Evolutionary conservation across 2,329 filamentous ascomycete species (phyloP), one percentile per base, ranked within the genome.

Genomic region (Botrytis galanthina): DNA sequence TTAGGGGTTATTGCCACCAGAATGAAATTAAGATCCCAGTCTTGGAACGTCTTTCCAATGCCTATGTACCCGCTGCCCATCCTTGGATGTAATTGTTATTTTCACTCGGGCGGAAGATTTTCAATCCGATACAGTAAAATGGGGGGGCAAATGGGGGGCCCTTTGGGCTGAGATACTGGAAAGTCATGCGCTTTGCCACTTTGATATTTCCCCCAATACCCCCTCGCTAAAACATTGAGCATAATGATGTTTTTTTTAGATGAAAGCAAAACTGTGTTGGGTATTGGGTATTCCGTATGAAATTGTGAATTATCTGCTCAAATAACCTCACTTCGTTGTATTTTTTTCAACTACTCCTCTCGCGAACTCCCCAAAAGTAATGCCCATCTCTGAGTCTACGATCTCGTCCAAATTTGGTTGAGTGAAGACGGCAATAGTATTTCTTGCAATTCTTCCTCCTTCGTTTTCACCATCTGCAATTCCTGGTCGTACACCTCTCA

Each of bases 351-450:
- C 80, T 32, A 82, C 77, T 2, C 80, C 80, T 64, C 80, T 78
- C 42, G 92, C 92, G 85, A 95, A 94, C 79, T 92, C 88, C 35
- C 92, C 93, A 86, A 95, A 95, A 57, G 88, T 92, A 73, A 90
- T 85, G 54, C 88, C 87, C 78, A 89, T 86, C 80, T 88, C 85
- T 73, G 89, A 86, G 80, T 95, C 93, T 22, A 95, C 91, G 83
- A 90, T 87, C 78, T 95, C 93, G 78, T 89, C 92, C 74, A 98
- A 83, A 84, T 98, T 97, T 37, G 96, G 96, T 87, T 99, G 96
- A 74, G 95, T 99, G 80, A 98, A 99, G 16, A 98, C 94, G 0
- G 96, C 96, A 77, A 99, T 83, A 16, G 96, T 99, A 83, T 98
- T 98, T 74, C 92, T 85, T 42, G 92, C 92, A 74, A 95, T 87